Evolutionary conservation across 2,329 filamentous ascomycete species (phyloP).

Genomic region (Ilyonectria sp.): DNA sequence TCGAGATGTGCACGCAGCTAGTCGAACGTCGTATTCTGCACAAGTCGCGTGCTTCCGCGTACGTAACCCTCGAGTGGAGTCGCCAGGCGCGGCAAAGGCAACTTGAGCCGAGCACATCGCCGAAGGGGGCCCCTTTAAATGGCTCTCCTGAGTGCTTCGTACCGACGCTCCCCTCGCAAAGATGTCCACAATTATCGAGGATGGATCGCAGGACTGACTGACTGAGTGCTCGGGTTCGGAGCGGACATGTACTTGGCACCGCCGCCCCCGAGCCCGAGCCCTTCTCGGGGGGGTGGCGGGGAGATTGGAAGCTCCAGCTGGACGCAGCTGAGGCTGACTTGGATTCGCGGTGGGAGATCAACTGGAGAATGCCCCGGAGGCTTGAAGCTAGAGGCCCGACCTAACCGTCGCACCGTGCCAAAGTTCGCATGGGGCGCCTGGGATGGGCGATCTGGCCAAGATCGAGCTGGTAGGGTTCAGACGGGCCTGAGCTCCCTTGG

Average conservation of each 20-base stretch:
- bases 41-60: conserved; percentile 42
- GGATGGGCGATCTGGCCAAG: conserved; percentile 39
- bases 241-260: conserved; percentile 29
- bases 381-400: conserved; percentile 32
- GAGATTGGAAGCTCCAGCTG: conserved; percentile 15
- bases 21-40: conserved; percentile 35
- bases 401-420: conserved; percentile 22
- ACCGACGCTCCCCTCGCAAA: neutral
- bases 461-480: conserved; percentile 24
- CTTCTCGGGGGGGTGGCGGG: neutral
- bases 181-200: neutral
- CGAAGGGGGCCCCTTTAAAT: conserved; percentile 12
- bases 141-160: neutral
- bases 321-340: conserved; percentile 39
- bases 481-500: neutral
- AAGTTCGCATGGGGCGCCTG: conserved; percentile 34
- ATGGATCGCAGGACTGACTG: conserved; percentile 1
- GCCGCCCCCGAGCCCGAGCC: conserved; percentile 22
- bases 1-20: conserved; percentile 35
- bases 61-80: conserved; percentile 34
- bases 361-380: conserved; percentile 26
- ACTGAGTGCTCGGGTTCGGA: neutral
- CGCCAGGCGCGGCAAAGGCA: conserved; percentile 27
- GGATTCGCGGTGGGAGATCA: conserved; percentile 23
- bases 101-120: conserved; percentile 23